Base-by-base conservation (phyloP, 257 asterid genomes). In the Mentha longifolia region DNA sequence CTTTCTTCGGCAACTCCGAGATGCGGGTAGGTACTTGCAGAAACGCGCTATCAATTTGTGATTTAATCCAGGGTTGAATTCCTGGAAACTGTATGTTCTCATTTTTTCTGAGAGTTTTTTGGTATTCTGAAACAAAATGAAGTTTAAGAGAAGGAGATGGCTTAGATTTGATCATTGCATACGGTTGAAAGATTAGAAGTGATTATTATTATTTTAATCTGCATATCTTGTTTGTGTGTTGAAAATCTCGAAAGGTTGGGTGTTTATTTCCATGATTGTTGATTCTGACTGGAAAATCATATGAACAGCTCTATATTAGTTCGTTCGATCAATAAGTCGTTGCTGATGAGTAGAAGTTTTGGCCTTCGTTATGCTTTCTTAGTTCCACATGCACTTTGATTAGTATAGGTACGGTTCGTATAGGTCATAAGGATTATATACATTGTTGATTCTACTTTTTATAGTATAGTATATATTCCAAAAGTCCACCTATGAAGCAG, bases 1-100 rank as follows among this genome's bases (percentile, higher is more conserved):
- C 91, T 62, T 88, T 92, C 88, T 95, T 95, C 85, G 98, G 97
- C 77, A 89, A 92, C 87, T 82, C 92, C 45, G 99, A 92, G 95
- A 89, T 92, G 98, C 87, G 98, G 77, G 99, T 95, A 80, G 31
- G 72, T 22, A 9, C 61, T 74, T 58, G 43, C 69, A 30, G 8
- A 46, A 54, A 65, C 60, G 11, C 51, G 51, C 41, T 14, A 66
- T 12, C 56, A 2, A 13, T 49, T 65, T 22, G 25, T 3, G 64
- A 35, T 25, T 51, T 33, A 10, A 65, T 31, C 62, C 19, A 13
- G 25, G 65, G 54, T 0, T 72, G 61, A 50, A 50, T 73, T 62
- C 19, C 61, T 17, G 20, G n/a, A 28, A 35, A 50, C 13, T 45
- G 15, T 9, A 30, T 30, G 51, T 33, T 65, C 58, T 60, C 45